A percentile compares a stretch with the other conserved stretches of the same genome.
These are phyloP conservation scores for Trichoderma citrinoviride DNA, from an alignment of 2,329 filamentous ascomycete species.

Conservation along the genomic window DNA sequence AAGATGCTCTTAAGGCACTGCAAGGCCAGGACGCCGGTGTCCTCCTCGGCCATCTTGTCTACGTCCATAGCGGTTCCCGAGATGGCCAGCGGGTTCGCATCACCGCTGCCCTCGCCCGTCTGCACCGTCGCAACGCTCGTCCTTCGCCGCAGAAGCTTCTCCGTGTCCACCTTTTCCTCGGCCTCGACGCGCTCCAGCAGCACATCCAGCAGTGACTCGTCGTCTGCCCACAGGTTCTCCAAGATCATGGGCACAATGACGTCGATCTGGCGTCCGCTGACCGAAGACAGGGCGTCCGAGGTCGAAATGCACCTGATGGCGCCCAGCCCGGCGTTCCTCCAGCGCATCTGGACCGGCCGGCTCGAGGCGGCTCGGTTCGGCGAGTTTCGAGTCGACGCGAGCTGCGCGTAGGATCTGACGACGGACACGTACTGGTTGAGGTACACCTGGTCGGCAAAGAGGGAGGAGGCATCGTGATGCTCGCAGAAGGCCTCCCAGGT, in stretches of 20 bases:
- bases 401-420: constrained; percentile 73
- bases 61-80: constrained; percentile 80
- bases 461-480: constrained; percentile 79
- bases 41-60: constrained; percentile 85
- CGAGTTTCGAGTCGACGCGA: constrained; percentile 64
- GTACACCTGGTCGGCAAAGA: constrained; percentile 83
- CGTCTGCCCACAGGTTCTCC: constrained; percentile 78
- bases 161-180: constrained; percentile 66
- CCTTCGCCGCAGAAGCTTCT: constrained; percentile 62
- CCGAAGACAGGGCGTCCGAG: constrained; percentile 73
- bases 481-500: constrained; percentile 87
- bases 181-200: constrained; percentile 65
- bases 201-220: constrained; percentile 65
- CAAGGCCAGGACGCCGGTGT: constrained; percentile 78
- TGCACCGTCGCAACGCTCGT: constrained; percentile 77
- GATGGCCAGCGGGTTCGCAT: constrained; percentile 68
- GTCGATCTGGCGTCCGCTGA: constrained; percentile 72
- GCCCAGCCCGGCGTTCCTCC: constrained; percentile 69
- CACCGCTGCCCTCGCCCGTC: constrained; percentile 58
- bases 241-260: constrained; percentile 81
- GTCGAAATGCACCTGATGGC: constrained; percentile 79
- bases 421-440: constrained; percentile 78
- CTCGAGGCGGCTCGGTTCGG: constrained; percentile 56
- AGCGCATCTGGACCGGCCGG: constrained; percentile 73
- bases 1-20: constrained; percentile 87